Evolutionary conservation across 1,139 yeast genomes (phyloP).

Genomic region (Magnusiomyces magnusii): DNA sequence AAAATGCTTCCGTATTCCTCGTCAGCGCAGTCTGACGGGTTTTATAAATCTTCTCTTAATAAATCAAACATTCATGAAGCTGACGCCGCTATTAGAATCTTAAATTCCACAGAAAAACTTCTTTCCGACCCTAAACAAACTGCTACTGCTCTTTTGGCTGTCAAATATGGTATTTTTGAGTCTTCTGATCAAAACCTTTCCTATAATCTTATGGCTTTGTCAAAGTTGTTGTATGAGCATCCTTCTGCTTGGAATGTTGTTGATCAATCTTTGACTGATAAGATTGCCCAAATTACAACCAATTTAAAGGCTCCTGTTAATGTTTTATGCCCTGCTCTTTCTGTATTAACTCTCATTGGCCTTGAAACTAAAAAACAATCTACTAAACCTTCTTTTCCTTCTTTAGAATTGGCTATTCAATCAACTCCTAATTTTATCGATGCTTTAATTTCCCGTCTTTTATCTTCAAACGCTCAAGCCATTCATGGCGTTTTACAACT

Average conservation of each 20-base stretch:
- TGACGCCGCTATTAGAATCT: constrained; percentile 11
- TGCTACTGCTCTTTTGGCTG: constrained; percentile 27
- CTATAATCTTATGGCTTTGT: constrained; percentile 24
- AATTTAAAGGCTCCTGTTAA: constrained; percentile 21
- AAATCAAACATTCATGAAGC: background rate
- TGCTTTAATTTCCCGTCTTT: constrained; percentile 21
- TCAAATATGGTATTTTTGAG: constrained; percentile 29
- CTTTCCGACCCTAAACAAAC: constrained; percentile 27
- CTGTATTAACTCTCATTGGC: constrained; percentile 24
- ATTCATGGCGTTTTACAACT: constrained; percentile 25
- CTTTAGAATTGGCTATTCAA: constrained; percentile 19
- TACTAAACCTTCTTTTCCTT: constrained; percentile 18
- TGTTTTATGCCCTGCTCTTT: constrained; percentile 27
- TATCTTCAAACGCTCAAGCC: constrained; percentile 22
- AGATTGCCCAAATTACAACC: constrained; percentile 19
- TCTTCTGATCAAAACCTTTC: constrained; percentile 23
- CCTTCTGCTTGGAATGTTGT: constrained; percentile 27
- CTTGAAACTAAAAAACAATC: constrained; percentile 21
- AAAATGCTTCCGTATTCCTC: constrained; percentile 7
- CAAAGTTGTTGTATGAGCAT: constrained; percentile 22
- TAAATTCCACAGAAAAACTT: constrained; percentile 20
- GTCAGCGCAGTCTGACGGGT: constrained; percentile 3
- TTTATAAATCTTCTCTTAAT: background rate
- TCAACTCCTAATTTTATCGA: constrained; percentile 20
- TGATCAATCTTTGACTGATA: constrained; percentile 26